phyloP scores from a whole-genome alignment of 495 filamentous ascomycete species.

The Cercophora newfieldiana region DNA sequence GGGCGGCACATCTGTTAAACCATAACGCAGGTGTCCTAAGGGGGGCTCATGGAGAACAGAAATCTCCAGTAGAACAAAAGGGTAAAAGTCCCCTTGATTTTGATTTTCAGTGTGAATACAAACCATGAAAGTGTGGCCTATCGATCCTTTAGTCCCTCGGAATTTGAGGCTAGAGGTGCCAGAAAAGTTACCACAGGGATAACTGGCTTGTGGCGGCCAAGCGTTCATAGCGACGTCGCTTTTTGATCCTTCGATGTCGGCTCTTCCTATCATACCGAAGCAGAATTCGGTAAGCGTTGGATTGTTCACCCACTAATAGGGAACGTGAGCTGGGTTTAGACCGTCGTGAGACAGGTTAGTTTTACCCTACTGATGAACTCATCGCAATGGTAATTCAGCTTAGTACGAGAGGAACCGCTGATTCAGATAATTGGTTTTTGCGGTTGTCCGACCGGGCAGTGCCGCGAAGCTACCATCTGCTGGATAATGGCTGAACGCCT shows the following conservation, averaged over 20 bases:
- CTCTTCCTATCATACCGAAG: slow-evolving; percentile 56
- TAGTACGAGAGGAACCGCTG: slow-evolving; percentile 70
- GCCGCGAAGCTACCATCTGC: slow-evolving; percentile 60
- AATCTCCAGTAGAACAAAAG: slow-evolving; percentile 78
- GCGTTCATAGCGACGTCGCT: slow-evolving; percentile 47
- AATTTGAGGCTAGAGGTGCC: slow-evolving; percentile 75
- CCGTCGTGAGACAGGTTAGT: slow-evolving; percentile 56
- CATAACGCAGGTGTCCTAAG: slow-evolving; percentile 68
- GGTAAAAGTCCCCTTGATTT: slow-evolving; percentile 77
- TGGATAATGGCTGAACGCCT: slow-evolving; percentile 71
- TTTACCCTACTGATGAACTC: slow-evolving; percentile 53
- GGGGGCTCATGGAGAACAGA: slow-evolving; percentile 72
- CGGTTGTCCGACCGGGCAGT: slow-evolving; percentile 67
- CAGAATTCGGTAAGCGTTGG: slow-evolving; percentile 60
- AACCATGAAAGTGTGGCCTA: slow-evolving; percentile 75
- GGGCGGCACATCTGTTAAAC: slow-evolving; percentile 70
- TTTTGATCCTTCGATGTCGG: slow-evolving; percentile 55
- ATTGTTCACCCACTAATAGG: slow-evolving; percentile 53
- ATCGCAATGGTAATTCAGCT: slow-evolving; percentile 68
- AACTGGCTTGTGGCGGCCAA: slow-evolving; percentile 60
- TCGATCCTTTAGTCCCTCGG: slow-evolving; percentile 75
- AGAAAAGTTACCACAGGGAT: slow-evolving; percentile 75
- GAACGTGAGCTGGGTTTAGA: slow-evolving; percentile 59
- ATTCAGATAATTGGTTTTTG: slow-evolving; percentile 75
- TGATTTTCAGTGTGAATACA: slow-evolving; percentile 79